Evolutionary conservation across 176 grass and related monocot species (phyloP).

Genomic region (Panicum miliaceum): DNA sequence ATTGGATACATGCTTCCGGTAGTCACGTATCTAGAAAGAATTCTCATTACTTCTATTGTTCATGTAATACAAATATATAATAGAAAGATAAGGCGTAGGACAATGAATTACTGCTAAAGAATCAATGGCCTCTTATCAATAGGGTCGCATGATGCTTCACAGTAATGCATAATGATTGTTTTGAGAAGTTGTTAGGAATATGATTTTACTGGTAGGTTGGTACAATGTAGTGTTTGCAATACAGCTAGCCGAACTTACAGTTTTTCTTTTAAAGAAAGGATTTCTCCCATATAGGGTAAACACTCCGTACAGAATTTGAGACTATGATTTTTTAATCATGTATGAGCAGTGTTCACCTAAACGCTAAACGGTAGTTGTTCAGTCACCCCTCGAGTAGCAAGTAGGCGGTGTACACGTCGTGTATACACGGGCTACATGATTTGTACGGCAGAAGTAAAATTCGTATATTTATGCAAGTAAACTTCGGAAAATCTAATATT

Average conservation of each 20-base stretch:
- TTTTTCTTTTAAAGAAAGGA: neutral
- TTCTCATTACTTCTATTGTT: constrained; percentile 24
- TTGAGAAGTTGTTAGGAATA: neutral
- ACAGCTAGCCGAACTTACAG: constrained; percentile 26
- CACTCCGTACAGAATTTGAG: neutral
- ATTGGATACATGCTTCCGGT: constrained; percentile 64
- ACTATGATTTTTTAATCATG: constrained; percentile 19
- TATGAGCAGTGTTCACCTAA: too few relatives aligned
- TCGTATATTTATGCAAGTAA: too few relatives aligned
- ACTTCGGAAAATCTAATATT: too few relatives aligned
- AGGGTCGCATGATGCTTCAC: constrained; percentile 21
- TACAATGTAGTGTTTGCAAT: constrained; percentile 6
- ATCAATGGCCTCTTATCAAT: neutral
- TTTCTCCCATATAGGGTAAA: constrained; percentile 1
- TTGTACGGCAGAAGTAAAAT: too few relatives aligned
- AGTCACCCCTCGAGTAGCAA: too few relatives aligned
- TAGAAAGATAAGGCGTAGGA: neutral
- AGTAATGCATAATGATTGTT: constrained; percentile 20
- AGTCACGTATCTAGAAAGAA: constrained; percentile 70
- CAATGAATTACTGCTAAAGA: constrained; percentile 24
- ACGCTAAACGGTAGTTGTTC: too few relatives aligned
- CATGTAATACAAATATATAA: neutral
- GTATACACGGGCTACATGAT: too few relatives aligned
- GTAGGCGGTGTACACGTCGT: too few relatives aligned
- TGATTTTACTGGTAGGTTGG: constrained; percentile 14